Evolutionary conservation across 1,139 yeast genomes (phyloP).

Genomic region (Suhomyces wounanorum): DNA sequence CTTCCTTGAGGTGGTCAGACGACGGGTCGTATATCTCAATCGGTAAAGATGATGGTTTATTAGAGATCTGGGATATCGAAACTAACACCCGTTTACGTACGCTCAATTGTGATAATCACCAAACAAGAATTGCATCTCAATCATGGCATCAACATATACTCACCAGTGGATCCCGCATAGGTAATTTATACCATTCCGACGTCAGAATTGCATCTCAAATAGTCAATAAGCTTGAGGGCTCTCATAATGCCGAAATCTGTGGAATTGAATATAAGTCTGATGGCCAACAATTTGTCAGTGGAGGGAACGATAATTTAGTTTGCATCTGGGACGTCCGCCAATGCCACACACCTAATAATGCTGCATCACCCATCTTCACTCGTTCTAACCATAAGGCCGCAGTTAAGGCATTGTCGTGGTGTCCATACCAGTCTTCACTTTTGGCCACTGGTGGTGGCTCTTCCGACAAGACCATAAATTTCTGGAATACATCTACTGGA

Average conservation of each 20-base stretch:
- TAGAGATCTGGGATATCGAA: slow-evolving; percentile 95
- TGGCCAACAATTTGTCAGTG: slow-evolving; percentile 85
- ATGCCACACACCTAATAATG: slow-evolving; percentile 10
- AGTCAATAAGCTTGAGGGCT: slow-evolving; percentile 50
- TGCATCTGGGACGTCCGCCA: slow-evolving; percentile 90
- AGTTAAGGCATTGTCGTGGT: slow-evolving; percentile 94
- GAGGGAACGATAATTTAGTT: slow-evolving; percentile 93
- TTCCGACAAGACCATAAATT: slow-evolving; percentile 83
- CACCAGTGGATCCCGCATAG: slow-evolving; percentile 82
- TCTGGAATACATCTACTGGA: slow-evolving; percentile 95
- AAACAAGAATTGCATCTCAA: slow-evolving; percentile 76
- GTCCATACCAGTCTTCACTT: slow-evolving; percentile 81
- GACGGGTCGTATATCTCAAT: slow-evolving; percentile 88
- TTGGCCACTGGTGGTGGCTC: slow-evolving; percentile 98
- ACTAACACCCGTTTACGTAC: slow-evolving; percentile 73
- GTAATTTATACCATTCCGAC: slow-evolving; percentile 85
- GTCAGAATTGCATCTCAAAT: slow-evolving; percentile 86
- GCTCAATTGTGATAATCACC: slow-evolving; percentile 64
- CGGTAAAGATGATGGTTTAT: slow-evolving; percentile 80
- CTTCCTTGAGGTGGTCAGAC: slow-evolving; percentile 88
- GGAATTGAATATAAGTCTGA: slow-evolving; percentile 87
- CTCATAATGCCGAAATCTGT: slow-evolving; percentile 88
- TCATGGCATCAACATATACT: slow-evolving; percentile 83
- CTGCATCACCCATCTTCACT: slow-evolving; percentile 59
- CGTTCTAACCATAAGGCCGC: slow-evolving; percentile 90